phyloP scores from a whole-genome alignment of 1,284 basidiomycete species.

The Ganoderma sp. region DNA sequence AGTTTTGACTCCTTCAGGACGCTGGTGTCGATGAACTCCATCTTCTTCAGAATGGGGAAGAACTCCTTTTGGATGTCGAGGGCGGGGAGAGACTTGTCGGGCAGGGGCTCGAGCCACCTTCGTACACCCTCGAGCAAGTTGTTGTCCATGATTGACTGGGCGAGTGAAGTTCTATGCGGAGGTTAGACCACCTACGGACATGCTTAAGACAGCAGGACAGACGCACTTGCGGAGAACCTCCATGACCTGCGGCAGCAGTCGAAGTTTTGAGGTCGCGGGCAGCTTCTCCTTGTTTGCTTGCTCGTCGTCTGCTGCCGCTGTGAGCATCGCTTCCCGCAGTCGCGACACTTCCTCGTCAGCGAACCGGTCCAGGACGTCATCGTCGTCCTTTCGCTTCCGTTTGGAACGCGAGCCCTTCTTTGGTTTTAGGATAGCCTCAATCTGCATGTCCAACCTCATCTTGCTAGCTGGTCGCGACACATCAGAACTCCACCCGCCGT shows the following conservation, averaged over 20 bases:
- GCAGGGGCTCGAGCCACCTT: slow-evolving; percentile 94
- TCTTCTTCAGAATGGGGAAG: slow-evolving; percentile 83
- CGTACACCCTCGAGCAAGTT: slow-evolving; percentile 92
- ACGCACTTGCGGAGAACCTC: slow-evolving; percentile 93
- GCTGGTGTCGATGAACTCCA: slow-evolving; percentile 90
- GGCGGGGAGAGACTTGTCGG: slow-evolving; percentile 90
- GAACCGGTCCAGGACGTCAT: slow-evolving; percentile 81
- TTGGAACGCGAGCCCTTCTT: slow-evolving; percentile 69
- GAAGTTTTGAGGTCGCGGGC: slow-evolving; percentile 89
- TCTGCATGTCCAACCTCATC: slow-evolving; percentile 68
- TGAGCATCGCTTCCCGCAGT: slow-evolving; percentile 85
- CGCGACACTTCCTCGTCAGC: slow-evolving; percentile 92
- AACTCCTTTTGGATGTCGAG: slow-evolving; percentile 96
- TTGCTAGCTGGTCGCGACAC: slow-evolving; percentile 55
- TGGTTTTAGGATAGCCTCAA: slow-evolving; percentile 87
- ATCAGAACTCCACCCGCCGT: background rate
- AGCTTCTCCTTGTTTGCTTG: slow-evolving; percentile 81
- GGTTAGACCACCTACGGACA: slow-evolving; percentile 18
- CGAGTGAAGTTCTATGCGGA: slow-evolving; percentile 71
- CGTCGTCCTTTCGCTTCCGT: slow-evolving; percentile 78
- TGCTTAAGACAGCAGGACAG: slow-evolving; percentile 7
- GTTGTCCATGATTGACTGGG: slow-evolving; percentile 94
- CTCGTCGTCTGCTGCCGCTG: slow-evolving; percentile 86
- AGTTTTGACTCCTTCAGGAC: slow-evolving; percentile 92
- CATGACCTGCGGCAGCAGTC: slow-evolving; percentile 87